Evolutionary conservation across 2,329 filamentous ascomycete genomes (phyloP), one percentile per base, ranked within the genome.

Genomic region (Phaeosphaeriaceae sp.): DNA sequence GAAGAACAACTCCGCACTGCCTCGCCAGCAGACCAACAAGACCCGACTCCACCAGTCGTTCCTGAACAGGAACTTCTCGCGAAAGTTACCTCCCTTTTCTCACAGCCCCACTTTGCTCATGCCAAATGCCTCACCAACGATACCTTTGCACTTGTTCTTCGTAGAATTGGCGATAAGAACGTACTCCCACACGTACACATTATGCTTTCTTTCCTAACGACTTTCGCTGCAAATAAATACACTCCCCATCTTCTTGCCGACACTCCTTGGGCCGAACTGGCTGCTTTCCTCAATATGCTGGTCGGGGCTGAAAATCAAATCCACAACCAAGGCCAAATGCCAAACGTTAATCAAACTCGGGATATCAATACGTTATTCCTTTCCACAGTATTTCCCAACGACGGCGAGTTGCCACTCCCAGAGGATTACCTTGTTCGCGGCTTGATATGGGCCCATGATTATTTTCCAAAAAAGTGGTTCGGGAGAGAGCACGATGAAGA

Each of bases 361-460:
- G 37, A 52, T 32, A 55, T 70, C 74, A 26, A 74, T 63, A 23
- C 67, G 64, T 36, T 66, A 4, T 39, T 70, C 6, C 35, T 57
- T 12, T 1, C 62, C n/a, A 35, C 56, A 11, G 33, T 71, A 0
- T 85, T 88, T 48, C 82, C 83, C 0, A 74, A 75, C 2, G 76
- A 76, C 2, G 42, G 45, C 4, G 54, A 77, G 1, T 75, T 79
- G 1, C 87, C 87, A 0, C 67, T 91, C 0, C 86, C 87, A 0
- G 88, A 91, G 40, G 88, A 92, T 52, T 89, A 84, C 56, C 78
- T 82, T 0, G 79, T 90, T 46, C 78, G 86, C 1, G 88, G 88
- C 0, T 73, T 89, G 1, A 67, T 85, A 1, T 89, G 84, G 76
- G 76, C 80, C 0, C 77, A 84, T 2, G 75, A 77, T 9, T 87